Evolutionary conservation across 116 monocot species (phyloP).

Genomic region (Zostera marina): DNA sequence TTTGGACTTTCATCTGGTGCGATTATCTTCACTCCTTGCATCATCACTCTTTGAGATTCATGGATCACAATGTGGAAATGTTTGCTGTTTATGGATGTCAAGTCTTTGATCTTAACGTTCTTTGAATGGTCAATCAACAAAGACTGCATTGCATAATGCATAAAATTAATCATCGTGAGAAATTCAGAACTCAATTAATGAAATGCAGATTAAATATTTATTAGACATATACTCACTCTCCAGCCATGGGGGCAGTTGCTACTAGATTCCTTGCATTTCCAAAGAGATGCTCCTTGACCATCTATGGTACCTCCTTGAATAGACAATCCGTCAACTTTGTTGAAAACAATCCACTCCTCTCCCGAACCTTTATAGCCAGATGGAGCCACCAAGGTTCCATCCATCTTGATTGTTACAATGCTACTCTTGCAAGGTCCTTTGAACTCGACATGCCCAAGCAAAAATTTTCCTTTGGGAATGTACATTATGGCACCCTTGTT

Average conservation of each 20-base stretch:
- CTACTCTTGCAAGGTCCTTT: constrained; percentile 42
- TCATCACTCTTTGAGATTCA: no score
- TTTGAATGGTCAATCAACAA: no score
- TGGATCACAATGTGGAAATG: no score
- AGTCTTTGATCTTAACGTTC: no score
- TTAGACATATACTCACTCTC: constrained; percentile 33
- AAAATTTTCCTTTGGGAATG: constrained; percentile 16
- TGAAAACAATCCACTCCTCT: constrained; percentile 34
- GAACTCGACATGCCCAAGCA: constrained; percentile 16
- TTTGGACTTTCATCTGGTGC: no score
- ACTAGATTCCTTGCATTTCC: constrained; percentile 48
- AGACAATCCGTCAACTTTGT: constrained; percentile 38
- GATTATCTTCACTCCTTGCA: no score
- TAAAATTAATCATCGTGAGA: no score
- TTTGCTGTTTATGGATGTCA: no score
- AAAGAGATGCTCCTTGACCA: constrained; percentile 39
- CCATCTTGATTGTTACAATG: constrained; percentile 14
- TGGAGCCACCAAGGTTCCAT: constrained; percentile 35
- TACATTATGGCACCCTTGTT: constrained; percentile 5
- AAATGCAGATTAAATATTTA: no score
- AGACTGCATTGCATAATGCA: no score
- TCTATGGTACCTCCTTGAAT: constrained; percentile 50
- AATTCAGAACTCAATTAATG: no score
- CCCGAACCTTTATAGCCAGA: constrained; percentile 5
- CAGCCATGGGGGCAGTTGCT: constrained; percentile 37